Percentiles rank a stretch among this genome's conserved stretches.
These are phyloP conservation scores for Erodium trifolium DNA, from an alignment of 441 rosid genomes.

Conservation along the genomic window DNA sequence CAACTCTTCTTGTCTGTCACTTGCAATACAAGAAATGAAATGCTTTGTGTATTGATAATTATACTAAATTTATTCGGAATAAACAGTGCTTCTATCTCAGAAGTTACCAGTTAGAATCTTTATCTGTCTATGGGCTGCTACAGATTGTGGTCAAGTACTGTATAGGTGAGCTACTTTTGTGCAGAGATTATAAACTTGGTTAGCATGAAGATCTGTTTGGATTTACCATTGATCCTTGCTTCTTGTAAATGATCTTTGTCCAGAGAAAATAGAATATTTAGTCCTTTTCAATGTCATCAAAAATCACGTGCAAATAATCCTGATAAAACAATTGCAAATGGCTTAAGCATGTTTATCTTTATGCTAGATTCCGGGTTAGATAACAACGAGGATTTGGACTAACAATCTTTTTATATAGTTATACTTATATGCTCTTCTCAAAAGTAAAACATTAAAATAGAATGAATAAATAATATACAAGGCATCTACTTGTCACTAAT, in stretches of 20 bases:
- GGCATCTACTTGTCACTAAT: neutral
- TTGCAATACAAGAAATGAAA: neutral
- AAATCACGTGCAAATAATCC: neutral
- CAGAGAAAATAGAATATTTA: no score
- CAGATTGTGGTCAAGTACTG: neutral
- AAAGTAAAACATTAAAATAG: neutral
- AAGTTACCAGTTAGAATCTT: no score
- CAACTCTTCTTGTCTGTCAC: slow-evolving; percentile 6
- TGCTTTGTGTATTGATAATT: neutral
- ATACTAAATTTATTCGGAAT: no score
- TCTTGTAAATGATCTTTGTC: no score
- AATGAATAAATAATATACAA: neutral
- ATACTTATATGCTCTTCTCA: neutral
- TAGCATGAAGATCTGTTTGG: no score
- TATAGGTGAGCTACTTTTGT: no score
- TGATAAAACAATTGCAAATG: neutral
- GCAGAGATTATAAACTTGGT: no score
- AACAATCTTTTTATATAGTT: neutral
- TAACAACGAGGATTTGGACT: neutral
- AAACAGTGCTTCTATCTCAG: no score
- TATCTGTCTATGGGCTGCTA: no score
- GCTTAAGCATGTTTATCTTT: neutral
- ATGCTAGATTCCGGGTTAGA: neutral
- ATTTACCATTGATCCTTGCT: no score
- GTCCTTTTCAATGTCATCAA: neutral